These are phyloP conservation scores for Marasmius fiardii DNA, from an alignment of 1,284 basidiomycete genomes.

Conservation along the genomic window DNA sequence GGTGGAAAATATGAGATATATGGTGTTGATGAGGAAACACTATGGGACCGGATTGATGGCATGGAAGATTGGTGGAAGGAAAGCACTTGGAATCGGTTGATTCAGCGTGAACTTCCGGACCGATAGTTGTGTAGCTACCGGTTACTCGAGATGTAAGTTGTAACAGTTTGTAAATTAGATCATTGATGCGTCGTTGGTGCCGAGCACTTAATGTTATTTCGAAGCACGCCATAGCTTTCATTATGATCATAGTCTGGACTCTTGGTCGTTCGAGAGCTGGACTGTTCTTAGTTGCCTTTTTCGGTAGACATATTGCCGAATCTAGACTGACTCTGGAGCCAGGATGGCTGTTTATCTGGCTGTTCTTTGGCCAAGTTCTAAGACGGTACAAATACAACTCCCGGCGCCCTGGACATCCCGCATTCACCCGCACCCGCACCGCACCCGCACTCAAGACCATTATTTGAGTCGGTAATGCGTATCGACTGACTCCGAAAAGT, in stretches of 20 bases:
- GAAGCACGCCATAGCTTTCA: neutral
- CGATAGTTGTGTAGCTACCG: no score
- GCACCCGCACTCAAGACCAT: no score
- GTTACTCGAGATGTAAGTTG: no score
- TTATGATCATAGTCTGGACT: neutral
- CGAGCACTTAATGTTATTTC: no score
- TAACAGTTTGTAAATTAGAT: no score
- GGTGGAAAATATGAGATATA: constrained; percentile 87
- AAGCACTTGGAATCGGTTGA: constrained; percentile 81
- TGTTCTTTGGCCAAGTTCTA: no score
- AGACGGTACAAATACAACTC: no score
- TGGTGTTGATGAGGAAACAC: constrained; percentile 77
- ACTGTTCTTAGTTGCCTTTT: neutral
- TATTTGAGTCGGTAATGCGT: no score
- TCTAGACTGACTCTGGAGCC: neutral
- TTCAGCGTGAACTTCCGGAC: constrained; percentile 87
- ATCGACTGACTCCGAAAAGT: no score
- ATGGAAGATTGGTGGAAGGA: constrained; percentile 95
- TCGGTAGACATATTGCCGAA: neutral
- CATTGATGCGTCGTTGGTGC: no score
- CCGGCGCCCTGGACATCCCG: no score
- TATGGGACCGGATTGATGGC: constrained; percentile 75
- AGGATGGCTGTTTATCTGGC: neutral
- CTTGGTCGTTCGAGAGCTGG: neutral
- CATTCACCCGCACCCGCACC: no score